Evolutionary conservation across 345 rosid genomes (phyloP), one percentile per base, ranked within the genome.

Genomic region (Rhodamnia argentea): DNA sequence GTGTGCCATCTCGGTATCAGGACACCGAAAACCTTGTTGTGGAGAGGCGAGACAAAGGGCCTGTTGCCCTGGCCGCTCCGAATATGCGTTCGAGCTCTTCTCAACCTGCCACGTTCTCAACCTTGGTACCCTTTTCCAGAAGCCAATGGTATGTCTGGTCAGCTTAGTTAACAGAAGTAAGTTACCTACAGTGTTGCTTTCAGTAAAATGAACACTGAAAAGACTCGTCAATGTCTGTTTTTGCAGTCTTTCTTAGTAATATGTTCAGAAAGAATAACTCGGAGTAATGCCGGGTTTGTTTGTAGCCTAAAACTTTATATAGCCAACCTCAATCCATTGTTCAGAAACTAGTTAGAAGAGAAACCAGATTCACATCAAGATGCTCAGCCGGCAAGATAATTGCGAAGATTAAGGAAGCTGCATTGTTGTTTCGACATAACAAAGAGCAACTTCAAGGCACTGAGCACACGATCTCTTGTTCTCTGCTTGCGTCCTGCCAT

Each of bases 31-130:
- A 93, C 91, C 94, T 96, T 89, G 96, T 93, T 82, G 95, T 92
- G 90, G 98, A 97, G 91, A 92, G 94, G 86, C 92, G 93, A 88
- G 95, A 88, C 86, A 94, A 88, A 85, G 92, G 93, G 84, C 89
- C 89, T 58, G 89, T 82, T 44, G 91, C 92, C n/a, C 99, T 97
- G 89, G 78, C n/a, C 92, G 92, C 94, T n/a, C 92, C 95, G 98
- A 96, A 97, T 90, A 97, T 90, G 98, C 94, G 12, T 97, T 97
- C 90, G 97, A 96, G 92, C 96, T 97, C 86, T 95, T 97, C 86
- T 93, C 97, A 40, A 94, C 93, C 27, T 96, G 97, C 85, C 95
- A 93, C 88, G 98, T 98, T 85, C 98, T 96, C 87, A 92, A 97
- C 92, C 98, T 97, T 50, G 85, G 96, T 89, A 90, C 92, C 78